These are phyloP conservation scores for Kitagawia praeruptora DNA, from an alignment of 129 eudicot genomes.

Conservation along the genomic window DNA sequence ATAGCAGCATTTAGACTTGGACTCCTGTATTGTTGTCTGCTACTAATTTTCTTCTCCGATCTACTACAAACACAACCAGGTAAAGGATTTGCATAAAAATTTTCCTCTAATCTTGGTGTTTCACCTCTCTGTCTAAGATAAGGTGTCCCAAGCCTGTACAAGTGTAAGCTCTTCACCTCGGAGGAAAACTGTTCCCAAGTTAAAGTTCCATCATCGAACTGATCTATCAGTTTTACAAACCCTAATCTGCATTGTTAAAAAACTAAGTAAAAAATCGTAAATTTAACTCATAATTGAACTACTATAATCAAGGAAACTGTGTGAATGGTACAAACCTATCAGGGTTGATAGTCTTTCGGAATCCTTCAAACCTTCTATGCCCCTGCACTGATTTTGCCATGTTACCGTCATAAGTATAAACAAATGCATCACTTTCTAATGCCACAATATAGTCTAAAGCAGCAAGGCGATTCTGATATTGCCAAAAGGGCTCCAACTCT, in stretches of 20 bases:
- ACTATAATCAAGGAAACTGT: neutral
- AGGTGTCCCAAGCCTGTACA: slow-evolving; percentile 67
- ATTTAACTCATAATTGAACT: neutral
- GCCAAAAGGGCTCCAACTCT: slow-evolving; percentile 45
- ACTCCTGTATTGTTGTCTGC: slow-evolving; percentile 16
- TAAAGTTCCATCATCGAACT: slow-evolving; percentile 47
- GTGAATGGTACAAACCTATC: slow-evolving; percentile 29
- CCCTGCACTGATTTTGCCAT: slow-evolving; percentile 98
- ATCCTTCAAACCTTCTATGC: slow-evolving; percentile 81
- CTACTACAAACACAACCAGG: slow-evolving; percentile 72
- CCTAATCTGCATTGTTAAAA: slow-evolving; percentile 30
- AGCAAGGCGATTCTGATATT: slow-evolving; percentile 80
- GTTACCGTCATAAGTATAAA: slow-evolving; percentile 87
- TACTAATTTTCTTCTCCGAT: slow-evolving; percentile 23
- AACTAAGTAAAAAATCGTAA: neutral
- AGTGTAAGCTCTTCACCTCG: slow-evolving; percentile 49
- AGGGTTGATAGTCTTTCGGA: slow-evolving; percentile 77
- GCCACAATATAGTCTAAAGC: slow-evolving; percentile 88
- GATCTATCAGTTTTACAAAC: slow-evolving; percentile 61
- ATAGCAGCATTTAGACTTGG: slow-evolving; percentile 19
- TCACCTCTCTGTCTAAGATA: slow-evolving; percentile 38
- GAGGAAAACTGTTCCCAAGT: slow-evolving; percentile 66
- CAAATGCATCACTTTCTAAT: slow-evolving; percentile 76
- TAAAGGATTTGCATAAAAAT: slow-evolving; percentile 81
- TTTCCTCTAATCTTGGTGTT: slow-evolving; percentile 65